These are phyloP conservation scores for Isatis lusitanica DNA, from an alignment of 441 rosid genomes.

Conservation along the genomic window DNA sequence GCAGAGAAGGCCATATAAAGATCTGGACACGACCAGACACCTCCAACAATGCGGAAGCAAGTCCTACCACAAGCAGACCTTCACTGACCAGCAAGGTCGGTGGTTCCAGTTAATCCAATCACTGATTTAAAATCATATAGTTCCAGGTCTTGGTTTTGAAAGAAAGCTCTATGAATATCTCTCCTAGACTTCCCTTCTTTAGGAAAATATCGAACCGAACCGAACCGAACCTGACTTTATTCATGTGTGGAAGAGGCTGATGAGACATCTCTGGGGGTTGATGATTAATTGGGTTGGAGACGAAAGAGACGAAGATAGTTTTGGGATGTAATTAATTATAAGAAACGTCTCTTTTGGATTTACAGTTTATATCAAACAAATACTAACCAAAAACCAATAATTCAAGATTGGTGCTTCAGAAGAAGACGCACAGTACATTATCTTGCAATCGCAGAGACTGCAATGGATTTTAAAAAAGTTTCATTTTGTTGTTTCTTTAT, in stretches of 20 bases:
- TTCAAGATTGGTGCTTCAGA: conserved; percentile 18
- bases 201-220: background rate
- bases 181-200: background rate
- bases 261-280: background rate
- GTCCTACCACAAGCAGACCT: conserved; percentile 51
- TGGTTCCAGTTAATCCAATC: conserved; percentile 39
- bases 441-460: background rate
- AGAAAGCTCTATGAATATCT: conserved; percentile 9
- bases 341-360: background rate
- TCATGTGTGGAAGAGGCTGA: background rate
- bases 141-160: conserved; percentile 14
- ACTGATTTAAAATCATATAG: background rate
- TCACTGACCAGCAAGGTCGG: conserved; percentile 54
- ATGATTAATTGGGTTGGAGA: background rate
- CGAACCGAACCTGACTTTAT: background rate
- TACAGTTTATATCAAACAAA: conserved; percentile 13
- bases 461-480: background rate
- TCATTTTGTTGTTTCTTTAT: background rate
- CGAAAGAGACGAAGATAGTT: background rate
- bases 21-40: conserved; percentile 93
- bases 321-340: conserved; percentile 18
- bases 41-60: conserved; percentile 50
- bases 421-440: background rate
- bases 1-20: conserved; percentile 90
- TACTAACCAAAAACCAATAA: conserved; percentile 14